phyloP scores from a whole-genome alignment of 164 flowering plant species.

The Kingdonia uniflora region DNA sequence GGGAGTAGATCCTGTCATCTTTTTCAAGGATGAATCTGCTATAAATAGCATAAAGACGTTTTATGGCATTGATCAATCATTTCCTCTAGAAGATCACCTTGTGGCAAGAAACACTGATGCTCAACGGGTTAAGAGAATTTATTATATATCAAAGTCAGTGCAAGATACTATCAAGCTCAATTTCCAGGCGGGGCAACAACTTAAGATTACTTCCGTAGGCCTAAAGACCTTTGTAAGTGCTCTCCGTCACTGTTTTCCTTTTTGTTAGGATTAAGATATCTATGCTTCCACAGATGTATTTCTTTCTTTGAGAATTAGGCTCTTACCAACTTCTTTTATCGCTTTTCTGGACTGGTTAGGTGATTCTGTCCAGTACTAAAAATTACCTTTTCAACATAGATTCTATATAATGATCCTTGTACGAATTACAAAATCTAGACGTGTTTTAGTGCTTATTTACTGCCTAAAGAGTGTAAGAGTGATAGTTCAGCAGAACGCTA shows the following conservation, averaged over 20 bases:
- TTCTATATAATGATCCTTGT: too few relatives aligned
- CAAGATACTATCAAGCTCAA: conserved; percentile 67
- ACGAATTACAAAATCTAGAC: too few relatives aligned
- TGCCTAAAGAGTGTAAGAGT: too few relatives aligned
- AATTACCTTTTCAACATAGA: too few relatives aligned
- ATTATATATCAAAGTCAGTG: conserved; percentile 77
- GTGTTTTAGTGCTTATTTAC: too few relatives aligned
- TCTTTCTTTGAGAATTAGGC: too few relatives aligned
- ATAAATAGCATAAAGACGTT: conserved; percentile 54
- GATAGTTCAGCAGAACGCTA: too few relatives aligned
- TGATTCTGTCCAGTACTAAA: too few relatives aligned
- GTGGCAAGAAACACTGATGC: conserved; percentile 67
- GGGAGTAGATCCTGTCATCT: conserved; percentile 91
- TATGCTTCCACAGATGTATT: not conserved
- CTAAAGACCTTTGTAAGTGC: conserved; percentile 93
- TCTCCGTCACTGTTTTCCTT: not conserved
- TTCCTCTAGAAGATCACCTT: conserved; percentile 68
- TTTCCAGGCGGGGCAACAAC: conserved; percentile 70
- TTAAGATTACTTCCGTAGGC: conserved; percentile 86
- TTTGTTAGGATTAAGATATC: not conserved
- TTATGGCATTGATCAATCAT: conserved; percentile 76
- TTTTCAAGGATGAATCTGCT: conserved; percentile 54
- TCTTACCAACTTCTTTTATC: too few relatives aligned
- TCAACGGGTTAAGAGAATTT: conserved; percentile 73
- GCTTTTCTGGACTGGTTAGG: too few relatives aligned